Evolutionary conservation across 1,284 basidiomycete genomes (phyloP), one percentile per base, ranked within the genome.

Genomic region (Sanghuangporus baumii): DNA sequence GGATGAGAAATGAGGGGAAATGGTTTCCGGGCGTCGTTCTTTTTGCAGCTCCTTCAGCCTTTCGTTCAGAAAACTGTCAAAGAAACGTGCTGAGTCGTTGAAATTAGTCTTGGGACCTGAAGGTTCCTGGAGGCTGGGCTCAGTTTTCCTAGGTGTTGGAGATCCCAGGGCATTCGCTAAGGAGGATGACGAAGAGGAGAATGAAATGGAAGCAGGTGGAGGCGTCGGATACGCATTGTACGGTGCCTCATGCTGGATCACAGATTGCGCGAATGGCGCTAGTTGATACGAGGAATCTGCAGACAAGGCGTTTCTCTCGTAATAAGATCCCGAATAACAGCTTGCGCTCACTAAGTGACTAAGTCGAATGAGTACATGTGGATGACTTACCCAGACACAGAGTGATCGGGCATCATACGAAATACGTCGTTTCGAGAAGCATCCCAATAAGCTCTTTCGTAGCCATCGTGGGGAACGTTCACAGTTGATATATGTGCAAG

Each of bases 121-220:
- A 5, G 38, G 23, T 11, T 26, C 23, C 31, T 60, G 57, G 14
- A 51, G 31, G 3, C 16, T 34, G 20, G 51, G 23, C 23, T 18
- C 52, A 23, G 26, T 36, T 16, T 54, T 31, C 6, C 23, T 55
- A 3, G 67, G 60, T 3, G 74, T 71, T 31, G 69, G 73, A 16
- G 74, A 78, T 9, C 84, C 86, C n/a, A 91, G 78, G 6, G 88
- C 88, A 70, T 79, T 79, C 1, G 89, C 87, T 59, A 91, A 79
- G 9, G 88, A 89, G 14, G 88, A 89, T 1, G 87, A 87, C 0
- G 87, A 83, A n/a, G 77, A 76, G 41, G 75, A 79, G 34, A 62
- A 62, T 31, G 60, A 57, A 14, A 86, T 82, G 11, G 80, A 78
- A 1, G 84, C 85, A 12, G 86, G 87, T 6, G 86, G 85, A 16